Evolutionary conservation across 2,329 filamentous ascomycete genomes (phyloP), one percentile per base, ranked within the genome.

Genomic region (Diaporthe batatas): DNA sequence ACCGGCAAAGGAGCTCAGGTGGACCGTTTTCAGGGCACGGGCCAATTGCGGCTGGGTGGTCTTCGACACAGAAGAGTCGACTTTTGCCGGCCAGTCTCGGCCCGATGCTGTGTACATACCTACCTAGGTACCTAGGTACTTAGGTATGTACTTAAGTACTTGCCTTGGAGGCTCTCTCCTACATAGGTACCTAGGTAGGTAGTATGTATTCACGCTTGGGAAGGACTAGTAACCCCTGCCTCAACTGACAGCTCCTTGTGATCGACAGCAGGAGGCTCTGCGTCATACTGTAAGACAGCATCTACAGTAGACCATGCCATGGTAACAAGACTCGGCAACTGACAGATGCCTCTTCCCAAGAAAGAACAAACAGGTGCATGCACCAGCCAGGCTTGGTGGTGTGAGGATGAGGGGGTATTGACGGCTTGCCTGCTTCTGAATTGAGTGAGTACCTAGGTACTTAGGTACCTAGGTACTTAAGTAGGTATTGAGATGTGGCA

Each of bases 221-320:
- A 47, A 16, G 32, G 32, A 67, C 44, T 16, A 42, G 11, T 36
- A 8, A 67, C 39, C 62, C 62, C 62, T 67, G 62, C 62, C 47
- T 6, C 51, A 67, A 67, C 8, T 36, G 44, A 51, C 44, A 25
- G 44, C 29, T 23, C 14, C 21, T 6, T 12, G 59, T 18, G 59
- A 65, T 65, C 59, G 44, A 36, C 59, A 49, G 44, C 42, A 34
- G 59, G 62, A 65, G 62, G 44, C 62, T 65, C 62, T 65, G 62
- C 62, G 34, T 1, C 18, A 39, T 16, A 34, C 21, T 65, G 62
- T 21, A 18, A 16, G 3, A 29, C 36, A 25, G 34, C n/a, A 29
- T 23, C 6, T 51, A 23, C 21, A 51, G 44, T 34, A 8, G 25
- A 51, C 16, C 44, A 51, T 21, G 25, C 3, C 21, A 23, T 32